Percentiles rank a stretch among this genome's conserved stretches.
Evolutionary conservation across 345 rosid genomes (phyloP).

Genomic region (Populus ilicifolia): DNA sequence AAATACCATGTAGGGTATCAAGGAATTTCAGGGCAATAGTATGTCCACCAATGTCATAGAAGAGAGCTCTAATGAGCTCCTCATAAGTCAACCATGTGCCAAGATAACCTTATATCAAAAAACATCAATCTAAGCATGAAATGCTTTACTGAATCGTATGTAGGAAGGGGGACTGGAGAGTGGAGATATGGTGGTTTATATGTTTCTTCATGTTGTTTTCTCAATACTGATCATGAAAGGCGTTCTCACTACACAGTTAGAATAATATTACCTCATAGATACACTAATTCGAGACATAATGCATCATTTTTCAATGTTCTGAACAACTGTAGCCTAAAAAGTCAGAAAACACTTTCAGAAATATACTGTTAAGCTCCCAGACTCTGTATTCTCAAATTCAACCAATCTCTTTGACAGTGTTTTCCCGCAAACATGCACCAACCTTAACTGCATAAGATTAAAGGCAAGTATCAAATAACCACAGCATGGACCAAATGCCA

Average conservation of each 20-base stretch:
- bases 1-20: neutral
- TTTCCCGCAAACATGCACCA: conserved; percentile 92
- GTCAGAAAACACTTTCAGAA: conserved; percentile 7
- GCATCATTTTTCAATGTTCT: neutral
- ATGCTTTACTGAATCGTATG: neutral
- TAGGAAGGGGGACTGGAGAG: neutral
- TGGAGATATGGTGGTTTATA: neutral
- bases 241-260: neutral
- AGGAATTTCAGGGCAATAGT: too few relatives aligned
- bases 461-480: neutral
- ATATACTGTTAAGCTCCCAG: conserved; percentile 81
- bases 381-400: conserved; percentile 83
- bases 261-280: neutral
- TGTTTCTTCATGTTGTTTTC: neutral
- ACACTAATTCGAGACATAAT: neutral
- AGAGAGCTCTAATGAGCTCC: too few relatives aligned
- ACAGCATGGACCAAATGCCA: neutral
- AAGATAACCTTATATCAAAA: too few relatives aligned
- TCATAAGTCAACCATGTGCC: too few relatives aligned
- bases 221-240: neutral
- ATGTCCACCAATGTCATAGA: too few relatives aligned
- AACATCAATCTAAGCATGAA: neutral
- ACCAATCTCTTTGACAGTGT: conserved; percentile 79
- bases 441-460: conserved; percentile 41
- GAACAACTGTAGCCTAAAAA: neutral